Conservation (phyloP, 805 yeast species). For the Metschnikowia drakensbergensis region DNA sequence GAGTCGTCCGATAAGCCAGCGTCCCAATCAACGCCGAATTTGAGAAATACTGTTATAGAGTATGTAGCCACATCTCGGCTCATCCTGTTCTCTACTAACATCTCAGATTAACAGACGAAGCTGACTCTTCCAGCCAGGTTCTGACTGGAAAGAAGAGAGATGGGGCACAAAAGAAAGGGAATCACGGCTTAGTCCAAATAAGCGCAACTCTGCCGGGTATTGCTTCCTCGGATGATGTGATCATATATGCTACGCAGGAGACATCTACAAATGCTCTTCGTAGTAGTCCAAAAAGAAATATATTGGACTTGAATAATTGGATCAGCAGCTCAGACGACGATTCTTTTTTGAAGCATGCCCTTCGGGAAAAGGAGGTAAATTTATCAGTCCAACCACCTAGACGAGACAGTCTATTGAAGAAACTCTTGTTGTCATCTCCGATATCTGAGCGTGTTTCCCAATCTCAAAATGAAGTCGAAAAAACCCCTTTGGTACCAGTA, state of each 20-base stretch:
- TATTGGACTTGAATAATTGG: slow-evolving; percentile 17
- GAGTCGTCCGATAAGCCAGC: slow-evolving; percentile 6
- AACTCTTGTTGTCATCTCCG: slow-evolving; percentile 12
- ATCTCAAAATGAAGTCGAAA: background rate
- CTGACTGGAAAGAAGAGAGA: background rate
- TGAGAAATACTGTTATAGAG: slow-evolving; percentile 9
- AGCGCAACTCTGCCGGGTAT: background rate
- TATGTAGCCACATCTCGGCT: slow-evolving; percentile 5
- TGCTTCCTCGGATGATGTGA: background rate
- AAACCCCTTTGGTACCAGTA: background rate
- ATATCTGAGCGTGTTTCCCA: slow-evolving; percentile 4
- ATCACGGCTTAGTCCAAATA: background rate
- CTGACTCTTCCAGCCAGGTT: background rate
- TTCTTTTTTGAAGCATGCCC: slow-evolving; percentile 3
- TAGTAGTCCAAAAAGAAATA: background rate
- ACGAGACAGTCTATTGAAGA: background rate
- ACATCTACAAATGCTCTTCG: background rate
- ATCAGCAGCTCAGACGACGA: slow-evolving; percentile 21
- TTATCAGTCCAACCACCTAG: background rate
- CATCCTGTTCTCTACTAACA: background rate
- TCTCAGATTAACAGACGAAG: slow-evolving; percentile 8
- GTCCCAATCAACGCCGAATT: background rate
- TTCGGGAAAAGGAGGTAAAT: background rate
- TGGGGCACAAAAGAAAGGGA: background rate
- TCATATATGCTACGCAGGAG: background rate